phyloP scores from a whole-genome alignment of 1,284 basidiomycete species.

The Ganoderma lucidum region DNA sequence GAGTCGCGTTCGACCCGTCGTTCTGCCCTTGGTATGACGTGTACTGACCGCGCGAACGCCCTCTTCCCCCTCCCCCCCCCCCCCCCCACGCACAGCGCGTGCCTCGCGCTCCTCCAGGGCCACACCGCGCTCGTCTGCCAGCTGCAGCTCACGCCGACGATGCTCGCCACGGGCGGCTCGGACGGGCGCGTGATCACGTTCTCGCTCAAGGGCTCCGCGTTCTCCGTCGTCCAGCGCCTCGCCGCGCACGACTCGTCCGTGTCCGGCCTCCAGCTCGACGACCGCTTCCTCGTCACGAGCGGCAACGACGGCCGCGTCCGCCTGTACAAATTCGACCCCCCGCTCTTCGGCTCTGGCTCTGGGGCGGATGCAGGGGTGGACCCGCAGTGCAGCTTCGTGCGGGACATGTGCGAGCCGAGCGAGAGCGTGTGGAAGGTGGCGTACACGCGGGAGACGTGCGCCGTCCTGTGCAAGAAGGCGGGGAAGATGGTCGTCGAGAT shows the following conservation, averaged over 20 bases:
- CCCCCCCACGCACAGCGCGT: slow-evolving; percentile 65
- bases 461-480: slow-evolving; percentile 83
- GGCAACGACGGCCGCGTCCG: slow-evolving; percentile 94
- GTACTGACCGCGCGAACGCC: background rate
- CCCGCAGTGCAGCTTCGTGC: slow-evolving; percentile 67
- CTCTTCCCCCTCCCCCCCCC: no score
- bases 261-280: slow-evolving; percentile 90
- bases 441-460: slow-evolving; percentile 81
- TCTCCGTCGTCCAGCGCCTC: slow-evolving; percentile 57
- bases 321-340: slow-evolving; percentile 73
- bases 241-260: slow-evolving; percentile 92
- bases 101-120: slow-evolving; percentile 88
- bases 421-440: slow-evolving; percentile 92
- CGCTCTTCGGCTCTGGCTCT: background rate
- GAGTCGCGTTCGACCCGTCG: slow-evolving; percentile 31
- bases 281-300: slow-evolving; percentile 80
- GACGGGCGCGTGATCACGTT: slow-evolving; percentile 96
- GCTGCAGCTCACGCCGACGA: slow-evolving; percentile 80
- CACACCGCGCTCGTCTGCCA: slow-evolving; percentile 96
- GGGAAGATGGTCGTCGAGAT: slow-evolving; percentile 94
- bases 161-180: slow-evolving; percentile 91
- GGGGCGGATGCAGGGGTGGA: slow-evolving; percentile 39
- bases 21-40: slow-evolving; percentile 6
- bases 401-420: slow-evolving; percentile 79
- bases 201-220: slow-evolving; percentile 55